Evolutionary conservation across 345 rosid genomes (phyloP), one percentile per base, ranked within the genome.

Genomic region (Luvunga scandens): DNA sequence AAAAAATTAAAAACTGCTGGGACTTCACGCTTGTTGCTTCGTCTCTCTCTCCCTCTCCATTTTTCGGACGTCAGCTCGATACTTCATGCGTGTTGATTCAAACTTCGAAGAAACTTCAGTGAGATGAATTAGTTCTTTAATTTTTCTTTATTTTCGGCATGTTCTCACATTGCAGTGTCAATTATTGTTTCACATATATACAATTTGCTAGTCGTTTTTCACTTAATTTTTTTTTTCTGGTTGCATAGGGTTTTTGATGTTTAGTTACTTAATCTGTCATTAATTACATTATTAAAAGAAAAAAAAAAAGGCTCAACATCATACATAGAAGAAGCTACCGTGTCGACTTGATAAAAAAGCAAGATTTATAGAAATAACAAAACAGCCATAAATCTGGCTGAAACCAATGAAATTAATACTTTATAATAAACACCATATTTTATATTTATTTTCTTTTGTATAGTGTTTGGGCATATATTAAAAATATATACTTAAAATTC

Each of bases 81-180:
- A 73, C 64, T 76, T 84, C 86, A 83, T 81, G 87, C 86, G 84
- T 59, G 66, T 65, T 78, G 2, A 62, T 82, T 80, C 85, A 75
- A 84, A 82, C 77, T 77, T 79, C 77, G 59, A 71, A 69, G 66
- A 78, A 14, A 66, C 66, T 75, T 38, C 57, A 71, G 21, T 65
- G 33, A 30, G 57, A 60, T n/a, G 10, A 33, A 22, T 77, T 69
- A 65, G 73, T 55, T 73, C 71, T 18, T 77, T 76, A 70, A 77
- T 74, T 75, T 71, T 73, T 73, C 22, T 77, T 78, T 70, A 76
- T 76, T 75, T 73, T 85, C 75, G 90, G 85, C 83, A 25, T 78
- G 81, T 85, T 75, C 82, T 67, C 19, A 57, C 73, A 80, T 80
- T 75, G 78, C 66, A n/a, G 19, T n/a, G 55, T 36, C 14, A 66